These are phyloP conservation scores for Wickerhamiella cacticola DNA, from an alignment of 805 yeast genomes.

Conservation along the genomic window DNA sequence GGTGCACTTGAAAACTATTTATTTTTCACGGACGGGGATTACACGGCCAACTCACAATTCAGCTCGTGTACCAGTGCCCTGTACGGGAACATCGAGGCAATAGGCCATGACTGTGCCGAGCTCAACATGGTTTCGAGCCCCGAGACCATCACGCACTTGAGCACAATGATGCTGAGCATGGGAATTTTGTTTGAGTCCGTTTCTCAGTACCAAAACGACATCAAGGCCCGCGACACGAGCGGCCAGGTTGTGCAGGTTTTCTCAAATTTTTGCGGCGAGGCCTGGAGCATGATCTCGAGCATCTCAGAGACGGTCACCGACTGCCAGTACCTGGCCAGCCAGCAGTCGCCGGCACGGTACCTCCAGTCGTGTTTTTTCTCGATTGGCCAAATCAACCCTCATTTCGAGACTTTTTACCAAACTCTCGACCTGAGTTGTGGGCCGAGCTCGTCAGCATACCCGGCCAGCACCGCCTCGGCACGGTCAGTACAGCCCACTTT, in stretches of 20 bases:
- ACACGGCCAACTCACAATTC: background rate
- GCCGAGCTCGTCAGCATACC: background rate
- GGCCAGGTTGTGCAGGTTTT: background rate
- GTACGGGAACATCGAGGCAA: background rate
- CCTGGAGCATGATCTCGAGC: constrained; percentile 5
- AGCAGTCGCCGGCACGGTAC: background rate
- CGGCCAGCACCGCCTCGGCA: background rate
- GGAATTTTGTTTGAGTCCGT: background rate
- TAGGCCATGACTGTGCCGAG: background rate
- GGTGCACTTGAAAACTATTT: background rate
- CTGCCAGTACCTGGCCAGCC: background rate
- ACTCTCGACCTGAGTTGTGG: background rate
- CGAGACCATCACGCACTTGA: background rate
- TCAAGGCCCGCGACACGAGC: background rate
- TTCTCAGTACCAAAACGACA: background rate
- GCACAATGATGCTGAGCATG: background rate
- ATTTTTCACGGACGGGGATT: background rate
- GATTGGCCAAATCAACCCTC: background rate
- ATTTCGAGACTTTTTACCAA: background rate
- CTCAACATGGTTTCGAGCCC: background rate
- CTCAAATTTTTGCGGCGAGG: background rate
- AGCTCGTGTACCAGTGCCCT: background rate
- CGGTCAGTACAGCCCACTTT: background rate
- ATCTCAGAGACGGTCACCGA: constrained; percentile 1
- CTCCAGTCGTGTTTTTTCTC: background rate